Evolutionary conservation across 768 basidiomycete species (phyloP).

Genomic region (Cantharellus cinnabarinus): DNA sequence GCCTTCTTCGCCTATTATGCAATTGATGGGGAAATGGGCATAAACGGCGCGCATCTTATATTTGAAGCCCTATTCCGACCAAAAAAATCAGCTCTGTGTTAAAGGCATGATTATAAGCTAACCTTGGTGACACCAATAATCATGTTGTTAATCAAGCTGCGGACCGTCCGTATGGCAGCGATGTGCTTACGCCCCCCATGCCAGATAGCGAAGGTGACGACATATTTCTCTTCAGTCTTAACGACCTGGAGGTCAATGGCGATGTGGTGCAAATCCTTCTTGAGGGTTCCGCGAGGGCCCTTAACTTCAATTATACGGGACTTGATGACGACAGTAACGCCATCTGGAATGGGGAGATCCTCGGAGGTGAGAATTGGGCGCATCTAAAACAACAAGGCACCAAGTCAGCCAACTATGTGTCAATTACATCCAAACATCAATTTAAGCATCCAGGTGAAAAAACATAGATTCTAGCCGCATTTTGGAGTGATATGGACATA

Average conservation of each 20-base stretch:
- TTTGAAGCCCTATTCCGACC: slow-evolving; percentile 59
- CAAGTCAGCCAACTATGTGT: background rate
- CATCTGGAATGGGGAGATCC: slow-evolving; percentile 76
- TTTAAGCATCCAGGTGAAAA: too few species aligned
- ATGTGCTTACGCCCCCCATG: slow-evolving; percentile 97
- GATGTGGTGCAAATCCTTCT: slow-evolving; percentile 81
- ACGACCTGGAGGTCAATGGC: slow-evolving; percentile 82
- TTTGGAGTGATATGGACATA: too few species aligned
- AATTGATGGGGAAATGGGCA: slow-evolving; percentile 99
- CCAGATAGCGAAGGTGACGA: slow-evolving; percentile 87
- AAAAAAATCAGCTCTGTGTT: background rate
- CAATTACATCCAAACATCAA: too few species aligned
- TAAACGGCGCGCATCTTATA: slow-evolving; percentile 99
- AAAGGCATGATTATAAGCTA: slow-evolving; percentile 8
- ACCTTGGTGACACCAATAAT: slow-evolving; percentile 92
- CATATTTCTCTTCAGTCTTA: slow-evolving; percentile 38
- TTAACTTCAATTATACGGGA: slow-evolving; percentile 78
- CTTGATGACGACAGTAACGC: slow-evolving; percentile 73
- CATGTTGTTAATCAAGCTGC: slow-evolving; percentile 92
- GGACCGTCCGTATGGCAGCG: slow-evolving; percentile 92
- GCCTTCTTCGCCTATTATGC: slow-evolving; percentile 69
- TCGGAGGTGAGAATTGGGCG: slow-evolving; percentile 84
- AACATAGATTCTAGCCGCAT: too few species aligned
- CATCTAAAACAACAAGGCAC: slow-evolving; percentile 32
- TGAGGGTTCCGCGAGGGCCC: slow-evolving; percentile 82